A percentile compares a stretch with the other conserved stretches of the same genome.
Evolutionary conservation across 352 stramenopile genomes (phyloP).

Genomic region (Peronospora destructor): DNA sequence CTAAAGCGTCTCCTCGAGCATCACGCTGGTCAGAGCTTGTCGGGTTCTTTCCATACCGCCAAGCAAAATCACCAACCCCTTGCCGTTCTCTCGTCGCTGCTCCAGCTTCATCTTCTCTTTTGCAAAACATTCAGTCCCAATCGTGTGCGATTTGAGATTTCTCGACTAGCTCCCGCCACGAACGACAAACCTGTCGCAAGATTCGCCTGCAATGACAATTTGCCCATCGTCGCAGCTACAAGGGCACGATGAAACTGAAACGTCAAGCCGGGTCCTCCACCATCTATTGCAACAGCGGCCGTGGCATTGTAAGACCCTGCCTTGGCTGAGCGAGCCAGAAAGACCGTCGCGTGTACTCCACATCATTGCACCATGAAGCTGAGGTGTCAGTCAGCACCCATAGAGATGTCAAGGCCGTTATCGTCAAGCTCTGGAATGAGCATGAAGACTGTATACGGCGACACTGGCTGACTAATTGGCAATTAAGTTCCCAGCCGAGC

Average conservation of each 20-base stretch:
- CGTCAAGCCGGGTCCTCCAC: slow-evolving; percentile 47
- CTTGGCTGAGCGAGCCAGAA: slow-evolving; percentile 51
- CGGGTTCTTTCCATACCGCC: slow-evolving; percentile 72
- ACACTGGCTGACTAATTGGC: slow-evolving; percentile 71
- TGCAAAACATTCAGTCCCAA: slow-evolving; percentile 53
- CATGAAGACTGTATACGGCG: slow-evolving; percentile 60
- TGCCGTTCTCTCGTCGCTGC: slow-evolving; percentile 32
- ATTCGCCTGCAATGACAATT: slow-evolving; percentile 48
- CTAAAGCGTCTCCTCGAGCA: slow-evolving; percentile 14
- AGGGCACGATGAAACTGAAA: slow-evolving; percentile 43
- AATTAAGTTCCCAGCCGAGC: slow-evolving; percentile 70
- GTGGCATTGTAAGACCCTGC: slow-evolving; percentile 38
- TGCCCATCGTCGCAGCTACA: slow-evolving; percentile 32
- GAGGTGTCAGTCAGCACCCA: slow-evolving; percentile 57
- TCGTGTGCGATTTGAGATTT: slow-evolving; percentile 52
- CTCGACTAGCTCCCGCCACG: slow-evolving; percentile 41
- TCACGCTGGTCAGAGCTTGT: slow-evolving; percentile 44
- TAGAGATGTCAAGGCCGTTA: slow-evolving; percentile 62
- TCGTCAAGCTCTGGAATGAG: slow-evolving; percentile 67
- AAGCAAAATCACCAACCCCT: slow-evolving; percentile 65
- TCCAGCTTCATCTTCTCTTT: slow-evolving; percentile 55
- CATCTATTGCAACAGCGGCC: slow-evolving; percentile 39
- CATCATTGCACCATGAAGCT: slow-evolving; percentile 74
- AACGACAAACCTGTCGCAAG: slow-evolving; percentile 45
- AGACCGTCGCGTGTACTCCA: slow-evolving; percentile 70